phyloP scores from a whole-genome alignment of 2,329 filamentous ascomycete genomes.

The Talaromyces albobiverticillius region DNA sequence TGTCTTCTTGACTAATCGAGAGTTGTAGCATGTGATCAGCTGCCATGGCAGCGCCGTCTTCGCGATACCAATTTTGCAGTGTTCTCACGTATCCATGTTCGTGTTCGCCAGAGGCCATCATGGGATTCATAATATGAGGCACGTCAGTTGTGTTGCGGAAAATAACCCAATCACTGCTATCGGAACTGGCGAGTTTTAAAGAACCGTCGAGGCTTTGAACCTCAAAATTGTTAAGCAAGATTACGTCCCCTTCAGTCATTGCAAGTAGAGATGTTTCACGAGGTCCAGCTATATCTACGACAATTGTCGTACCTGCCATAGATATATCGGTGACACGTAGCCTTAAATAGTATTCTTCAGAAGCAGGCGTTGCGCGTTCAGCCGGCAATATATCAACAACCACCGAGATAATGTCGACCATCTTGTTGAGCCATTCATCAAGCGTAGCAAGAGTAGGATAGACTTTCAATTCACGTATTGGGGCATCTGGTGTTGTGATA shows the following conservation, averaged over 20 bases:
- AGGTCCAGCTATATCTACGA: slow-evolving; percentile 43
- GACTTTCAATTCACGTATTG: slow-evolving; percentile 38
- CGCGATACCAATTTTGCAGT: slow-evolving; percentile 41
- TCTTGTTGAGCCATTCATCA: slow-evolving; percentile 38
- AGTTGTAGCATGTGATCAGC: slow-evolving; percentile 35
- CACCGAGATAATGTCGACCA: slow-evolving; percentile 43
- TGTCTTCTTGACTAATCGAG: slow-evolving; percentile 28
- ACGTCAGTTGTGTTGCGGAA: slow-evolving; percentile 32
- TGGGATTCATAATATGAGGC: slow-evolving; percentile 33
- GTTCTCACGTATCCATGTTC: slow-evolving; percentile 35
- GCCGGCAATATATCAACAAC: slow-evolving; percentile 31
- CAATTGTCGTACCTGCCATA: slow-evolving; percentile 35
- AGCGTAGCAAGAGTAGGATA: slow-evolving; percentile 43
- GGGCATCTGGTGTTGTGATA: neutral
- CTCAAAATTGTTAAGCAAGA: slow-evolving; percentile 47
- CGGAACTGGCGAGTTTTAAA: slow-evolving; percentile 39
- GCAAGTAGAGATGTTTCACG: slow-evolving; percentile 38
- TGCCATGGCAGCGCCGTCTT: slow-evolving; percentile 33
- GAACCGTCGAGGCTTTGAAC: slow-evolving; percentile 40
- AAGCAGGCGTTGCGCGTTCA: slow-evolving; percentile 33
- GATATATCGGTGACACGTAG: slow-evolving; percentile 46
- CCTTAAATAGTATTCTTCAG: slow-evolving; percentile 40
- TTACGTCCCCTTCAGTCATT: slow-evolving; percentile 36
- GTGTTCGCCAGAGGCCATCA: slow-evolving; percentile 37
- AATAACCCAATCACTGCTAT: slow-evolving; percentile 47